These are phyloP conservation scores for Globisporangium perplexum DNA, from an alignment of 352 stramenopile species.

Conservation along the genomic window DNA sequence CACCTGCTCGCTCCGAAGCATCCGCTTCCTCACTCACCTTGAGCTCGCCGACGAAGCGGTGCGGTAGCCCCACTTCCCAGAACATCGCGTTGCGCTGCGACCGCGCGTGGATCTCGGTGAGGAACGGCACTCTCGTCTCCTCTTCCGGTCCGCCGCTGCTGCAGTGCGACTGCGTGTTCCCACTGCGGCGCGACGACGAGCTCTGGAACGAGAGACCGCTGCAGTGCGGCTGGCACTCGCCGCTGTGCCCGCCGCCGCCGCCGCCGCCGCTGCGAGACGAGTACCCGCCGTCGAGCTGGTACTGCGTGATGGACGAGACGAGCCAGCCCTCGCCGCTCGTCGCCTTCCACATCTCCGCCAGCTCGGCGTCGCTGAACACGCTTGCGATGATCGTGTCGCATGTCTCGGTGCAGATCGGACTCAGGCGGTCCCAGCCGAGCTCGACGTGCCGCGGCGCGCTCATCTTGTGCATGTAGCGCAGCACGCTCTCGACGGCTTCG, in stretches of 20 bases:
- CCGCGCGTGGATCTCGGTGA: slow-evolving; percentile 63
- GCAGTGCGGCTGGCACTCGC: neutral
- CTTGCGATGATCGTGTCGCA: slow-evolving; percentile 56
- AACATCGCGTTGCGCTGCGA: slow-evolving; percentile 79
- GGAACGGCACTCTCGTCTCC: slow-evolving; percentile 39
- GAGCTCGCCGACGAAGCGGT: slow-evolving; percentile 68
- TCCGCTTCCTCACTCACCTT: slow-evolving; percentile 14
- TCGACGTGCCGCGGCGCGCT: slow-evolving; percentile 48
- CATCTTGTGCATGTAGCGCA: slow-evolving; percentile 54
- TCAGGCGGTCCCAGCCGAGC: slow-evolving; percentile 70
- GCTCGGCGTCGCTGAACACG: slow-evolving; percentile 54
- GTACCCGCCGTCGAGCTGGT: slow-evolving; percentile 64
- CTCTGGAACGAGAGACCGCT: neutral
- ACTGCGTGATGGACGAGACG: slow-evolving; percentile 78
- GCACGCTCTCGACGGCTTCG: slow-evolving; percentile 56
- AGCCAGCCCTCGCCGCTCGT: slow-evolving; percentile 73
- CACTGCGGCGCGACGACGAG: neutral
- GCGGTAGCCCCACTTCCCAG: slow-evolving; percentile 60
- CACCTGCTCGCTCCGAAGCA: neutral
- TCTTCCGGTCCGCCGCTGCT: slow-evolving; percentile 21
- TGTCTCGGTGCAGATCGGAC: slow-evolving; percentile 53
- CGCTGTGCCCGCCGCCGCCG: neutral
- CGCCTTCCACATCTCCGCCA: slow-evolving; percentile 68
- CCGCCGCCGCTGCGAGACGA: slow-evolving; percentile 2
- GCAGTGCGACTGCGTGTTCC: neutral